Percentiles rank a stretch among this genome's conserved stretches.
These are phyloP conservation scores for Lipomyces mesembrius DNA, from an alignment of 805 yeast species.

Conservation along the genomic window DNA sequence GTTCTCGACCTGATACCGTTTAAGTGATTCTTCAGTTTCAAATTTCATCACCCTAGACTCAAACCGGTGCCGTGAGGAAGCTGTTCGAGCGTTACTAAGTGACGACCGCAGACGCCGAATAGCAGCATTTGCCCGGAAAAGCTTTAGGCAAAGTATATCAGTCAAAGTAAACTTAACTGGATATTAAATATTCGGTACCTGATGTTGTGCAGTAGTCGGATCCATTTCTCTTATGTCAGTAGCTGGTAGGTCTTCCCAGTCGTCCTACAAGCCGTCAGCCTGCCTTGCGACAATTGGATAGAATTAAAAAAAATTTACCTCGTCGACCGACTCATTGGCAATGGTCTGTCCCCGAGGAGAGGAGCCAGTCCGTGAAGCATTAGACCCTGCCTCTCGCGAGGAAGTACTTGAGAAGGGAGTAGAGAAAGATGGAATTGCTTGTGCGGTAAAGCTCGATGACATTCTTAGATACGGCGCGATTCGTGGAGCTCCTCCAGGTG, in stretches of 20 bases:
- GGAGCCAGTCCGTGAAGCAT: neutral
- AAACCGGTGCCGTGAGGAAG: slow-evolving; percentile 39
- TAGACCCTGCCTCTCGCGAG: neutral
- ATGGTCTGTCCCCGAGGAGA: neutral
- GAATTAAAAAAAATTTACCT: slow-evolving; percentile 4
- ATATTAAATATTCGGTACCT: slow-evolving; percentile 6
- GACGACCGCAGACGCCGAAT: slow-evolving; percentile 22
- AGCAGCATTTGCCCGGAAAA: slow-evolving; percentile 27
- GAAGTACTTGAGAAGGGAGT: neutral
- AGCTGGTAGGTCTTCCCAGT: slow-evolving; percentile 32
- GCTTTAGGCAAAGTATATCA: neutral
- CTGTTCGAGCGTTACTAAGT: slow-evolving; percentile 15
- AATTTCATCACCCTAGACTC: slow-evolving; percentile 51
- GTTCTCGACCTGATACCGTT: slow-evolving; percentile 55
- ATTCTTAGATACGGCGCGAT: neutral
- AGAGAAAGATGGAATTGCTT: neutral
- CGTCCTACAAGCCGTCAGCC: slow-evolving; percentile 16
- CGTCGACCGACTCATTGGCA: slow-evolving; percentile 11
- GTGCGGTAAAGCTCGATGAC: neutral
- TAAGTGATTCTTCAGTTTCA: slow-evolving; percentile 52
- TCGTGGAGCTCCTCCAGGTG: neutral
- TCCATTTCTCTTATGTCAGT: slow-evolving; percentile 25
- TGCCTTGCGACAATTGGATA: neutral
- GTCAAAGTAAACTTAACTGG: neutral
- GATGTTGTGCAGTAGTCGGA: slow-evolving; percentile 22